Evolutionary conservation across 768 basidiomycete species (phyloP).

Genomic region (Lanmaoa pseudosensibilis): DNA sequence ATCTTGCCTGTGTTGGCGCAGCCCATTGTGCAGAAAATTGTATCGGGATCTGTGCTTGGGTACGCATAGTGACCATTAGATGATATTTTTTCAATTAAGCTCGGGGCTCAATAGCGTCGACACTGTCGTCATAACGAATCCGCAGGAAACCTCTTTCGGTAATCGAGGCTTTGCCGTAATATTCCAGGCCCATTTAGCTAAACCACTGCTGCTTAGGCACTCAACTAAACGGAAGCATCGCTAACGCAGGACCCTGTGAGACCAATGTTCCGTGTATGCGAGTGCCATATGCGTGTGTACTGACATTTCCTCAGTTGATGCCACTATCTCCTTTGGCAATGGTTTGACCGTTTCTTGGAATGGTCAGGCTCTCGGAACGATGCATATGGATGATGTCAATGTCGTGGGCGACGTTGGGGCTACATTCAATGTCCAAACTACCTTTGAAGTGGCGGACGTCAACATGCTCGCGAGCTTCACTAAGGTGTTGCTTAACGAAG

Average conservation of each 20-base stretch:
- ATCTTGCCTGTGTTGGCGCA: slow-evolving; percentile 69
- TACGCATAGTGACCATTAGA: slow-evolving; percentile 21
- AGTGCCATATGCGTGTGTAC: neutral
- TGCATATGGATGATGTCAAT: slow-evolving; percentile 60
- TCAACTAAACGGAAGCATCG: slow-evolving; percentile 59
- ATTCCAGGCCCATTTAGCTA: neutral
- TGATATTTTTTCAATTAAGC: neutral
- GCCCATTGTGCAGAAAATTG: slow-evolving; percentile 74
- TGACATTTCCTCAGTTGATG: slow-evolving; percentile 50
- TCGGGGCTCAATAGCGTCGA: slow-evolving; percentile 43
- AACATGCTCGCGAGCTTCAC: slow-evolving; percentile 63
- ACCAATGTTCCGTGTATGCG: slow-evolving; percentile 1
- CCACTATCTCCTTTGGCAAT: slow-evolving; percentile 60
- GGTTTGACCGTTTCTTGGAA: slow-evolving; percentile 65
- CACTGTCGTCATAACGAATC: slow-evolving; percentile 59
- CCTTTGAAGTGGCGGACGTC: slow-evolving; percentile 59
- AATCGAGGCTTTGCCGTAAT: slow-evolving; percentile 9
- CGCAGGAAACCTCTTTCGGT: slow-evolving; percentile 59
- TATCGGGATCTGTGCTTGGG: slow-evolving; percentile 57
- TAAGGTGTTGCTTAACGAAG: slow-evolving; percentile 59
- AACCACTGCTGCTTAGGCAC: slow-evolving; percentile 37
- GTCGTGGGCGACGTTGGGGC: slow-evolving; percentile 66
- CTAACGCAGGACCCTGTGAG: slow-evolving; percentile 72
- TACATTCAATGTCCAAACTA: slow-evolving; percentile 49
- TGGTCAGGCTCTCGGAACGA: slow-evolving; percentile 54